These are phyloP conservation scores for Solanum arcanum DNA, from an alignment of 257 asterid genomes.

Conservation along the genomic window DNA sequence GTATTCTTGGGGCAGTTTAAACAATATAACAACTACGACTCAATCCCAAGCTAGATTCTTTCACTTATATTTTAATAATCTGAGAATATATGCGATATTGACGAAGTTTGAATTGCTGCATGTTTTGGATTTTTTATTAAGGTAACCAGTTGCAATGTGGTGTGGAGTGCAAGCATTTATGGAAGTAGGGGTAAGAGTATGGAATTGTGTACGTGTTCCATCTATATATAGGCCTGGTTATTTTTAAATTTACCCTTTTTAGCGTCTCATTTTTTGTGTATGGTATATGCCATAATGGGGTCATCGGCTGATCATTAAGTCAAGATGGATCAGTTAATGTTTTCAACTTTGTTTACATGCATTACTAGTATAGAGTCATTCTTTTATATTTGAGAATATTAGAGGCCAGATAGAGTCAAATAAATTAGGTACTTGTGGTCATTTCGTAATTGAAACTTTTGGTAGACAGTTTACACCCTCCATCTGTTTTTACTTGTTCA, in stretches of 20 bases:
- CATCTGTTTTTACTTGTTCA: not conserved
- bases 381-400: not conserved
- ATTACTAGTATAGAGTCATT: not conserved
- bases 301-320: not conserved
- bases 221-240: not conserved
- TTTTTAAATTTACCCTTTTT: not conserved
- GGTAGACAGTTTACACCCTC: not conserved
- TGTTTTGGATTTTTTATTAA: not conserved
- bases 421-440: not conserved
- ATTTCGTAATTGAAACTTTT: not conserved
- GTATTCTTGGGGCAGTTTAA: not conserved
- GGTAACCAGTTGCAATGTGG: not conserved
- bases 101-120: not conserved
- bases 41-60: not conserved
- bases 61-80: not conserved
- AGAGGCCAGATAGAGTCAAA: not conserved
- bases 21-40: not conserved
- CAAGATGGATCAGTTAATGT: not conserved
- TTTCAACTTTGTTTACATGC: not conserved
- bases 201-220: not conserved
- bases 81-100: not conserved
- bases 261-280: not conserved
- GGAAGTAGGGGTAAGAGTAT: not conserved
- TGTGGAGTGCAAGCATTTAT: not conserved
- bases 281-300: not conserved